Conservation (phyloP, 352 stramenopile species). For the Globisporangium takayamanum region DNA sequence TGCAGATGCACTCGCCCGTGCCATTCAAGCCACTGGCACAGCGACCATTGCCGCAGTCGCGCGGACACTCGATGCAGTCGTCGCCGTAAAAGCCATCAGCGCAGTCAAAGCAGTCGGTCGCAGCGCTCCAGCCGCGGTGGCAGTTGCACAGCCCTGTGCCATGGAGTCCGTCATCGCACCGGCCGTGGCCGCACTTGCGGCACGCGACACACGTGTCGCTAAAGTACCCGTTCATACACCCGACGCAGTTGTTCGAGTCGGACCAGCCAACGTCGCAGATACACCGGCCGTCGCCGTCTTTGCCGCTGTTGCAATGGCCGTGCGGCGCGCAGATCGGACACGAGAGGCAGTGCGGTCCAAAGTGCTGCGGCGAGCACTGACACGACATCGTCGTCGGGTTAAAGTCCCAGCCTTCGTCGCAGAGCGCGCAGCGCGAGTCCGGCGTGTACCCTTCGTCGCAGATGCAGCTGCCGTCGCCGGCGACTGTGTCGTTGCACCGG, state of each 20-base stretch:
- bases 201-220: constrained; percentile 62
- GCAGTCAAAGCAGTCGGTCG: constrained; percentile 81
- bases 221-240: constrained; percentile 82
- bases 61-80: constrained; percentile 56
- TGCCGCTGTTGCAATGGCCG: constrained; percentile 75
- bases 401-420: constrained; percentile 83
- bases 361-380: constrained; percentile 79
- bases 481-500: constrained; percentile 63
- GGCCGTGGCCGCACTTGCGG: constrained; percentile 69
- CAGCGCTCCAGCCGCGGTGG: constrained; percentile 64
- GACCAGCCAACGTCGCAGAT: constrained; percentile 84
- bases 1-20: constrained; percentile 70
- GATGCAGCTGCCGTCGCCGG: constrained; percentile 66
- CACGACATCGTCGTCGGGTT: constrained; percentile 85
- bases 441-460: constrained; percentile 82
- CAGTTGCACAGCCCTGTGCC: constrained; percentile 80
- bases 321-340: constrained; percentile 83
- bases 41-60: constrained; percentile 64
- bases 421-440: constrained; percentile 69
- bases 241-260: constrained; percentile 85
- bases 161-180: constrained; percentile 73
- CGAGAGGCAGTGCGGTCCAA: constrained; percentile 66
- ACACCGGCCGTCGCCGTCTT: constrained; percentile 75
- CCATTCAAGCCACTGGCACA: constrained; percentile 75
- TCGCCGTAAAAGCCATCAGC: constrained; percentile 78